phyloP scores from a whole-genome alignment of 192 early-diverging fungal genomes.

The Coemansia asiatica region DNA sequence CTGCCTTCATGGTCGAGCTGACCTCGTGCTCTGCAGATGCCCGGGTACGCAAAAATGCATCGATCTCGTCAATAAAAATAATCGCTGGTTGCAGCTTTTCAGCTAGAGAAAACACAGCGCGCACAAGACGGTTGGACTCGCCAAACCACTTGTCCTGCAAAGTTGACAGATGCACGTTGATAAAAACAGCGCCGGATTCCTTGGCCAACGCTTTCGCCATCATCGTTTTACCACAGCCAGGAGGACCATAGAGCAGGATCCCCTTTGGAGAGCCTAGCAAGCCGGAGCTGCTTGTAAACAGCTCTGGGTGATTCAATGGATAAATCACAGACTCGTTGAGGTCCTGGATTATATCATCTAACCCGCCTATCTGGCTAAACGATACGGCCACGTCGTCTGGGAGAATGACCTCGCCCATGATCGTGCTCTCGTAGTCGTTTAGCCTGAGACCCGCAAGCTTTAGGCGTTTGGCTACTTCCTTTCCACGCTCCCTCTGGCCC shows the following conservation, averaged over 20 bases:
- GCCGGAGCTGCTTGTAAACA: conserved; percentile 83
- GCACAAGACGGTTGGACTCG: conserved; percentile 91
- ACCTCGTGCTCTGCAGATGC: conserved; percentile 91
- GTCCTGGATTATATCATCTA: conserved; percentile 88
- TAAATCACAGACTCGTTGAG: conserved; percentile 95
- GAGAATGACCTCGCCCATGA: conserved; percentile 90
- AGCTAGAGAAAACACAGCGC: conserved; percentile 91
- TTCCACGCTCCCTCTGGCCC: conserved; percentile 71
- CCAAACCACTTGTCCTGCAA: conserved; percentile 99
- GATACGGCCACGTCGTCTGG: conserved; percentile 85
- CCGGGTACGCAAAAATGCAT: conserved; percentile 92
- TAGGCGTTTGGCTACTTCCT: conserved; percentile 33
- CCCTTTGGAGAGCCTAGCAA: conserved; percentile 92
- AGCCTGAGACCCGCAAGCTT: conserved; percentile 62
- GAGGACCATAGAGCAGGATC: conserved; percentile 92
- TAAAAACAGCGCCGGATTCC: conserved; percentile 96
- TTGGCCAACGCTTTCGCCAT: conserved; percentile 96
- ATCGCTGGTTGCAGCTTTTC: conserved; percentile 93
- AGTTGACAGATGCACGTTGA: conserved; percentile 96
- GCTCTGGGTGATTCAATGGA: conserved; percentile 88
- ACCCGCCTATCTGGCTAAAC: conserved; percentile 90
- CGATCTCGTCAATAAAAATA: conserved; percentile 99
- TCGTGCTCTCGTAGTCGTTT: conserved; percentile 91
- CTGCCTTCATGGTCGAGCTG: conserved; percentile 98
- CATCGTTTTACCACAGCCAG: conserved; percentile 98